phyloP scores from a whole-genome alignment of 1,284 basidiomycete species.

The Farysia itapuensis region DNA sequence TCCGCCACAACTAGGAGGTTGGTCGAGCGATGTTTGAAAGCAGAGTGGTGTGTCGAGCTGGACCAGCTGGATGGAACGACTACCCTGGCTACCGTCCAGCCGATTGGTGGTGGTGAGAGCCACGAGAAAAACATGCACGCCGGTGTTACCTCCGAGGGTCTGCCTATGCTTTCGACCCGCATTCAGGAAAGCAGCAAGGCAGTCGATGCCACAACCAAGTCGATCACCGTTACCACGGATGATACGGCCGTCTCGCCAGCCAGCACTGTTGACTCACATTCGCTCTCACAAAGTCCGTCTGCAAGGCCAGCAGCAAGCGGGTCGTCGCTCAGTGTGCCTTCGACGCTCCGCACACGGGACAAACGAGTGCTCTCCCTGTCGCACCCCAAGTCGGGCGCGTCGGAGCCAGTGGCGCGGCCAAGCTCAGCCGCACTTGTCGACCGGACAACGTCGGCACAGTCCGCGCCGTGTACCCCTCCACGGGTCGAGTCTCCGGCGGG shows the following conservation, averaged over 20 bases:
- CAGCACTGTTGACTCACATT: not conserved
- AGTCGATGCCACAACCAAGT: constrained; percentile 11
- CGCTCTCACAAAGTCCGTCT: too few relatives aligned
- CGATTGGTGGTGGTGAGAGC: constrained; percentile 33
- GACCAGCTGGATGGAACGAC: constrained; percentile 37
- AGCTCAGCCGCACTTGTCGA: constrained; percentile 10
- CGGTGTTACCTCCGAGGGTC: constrained; percentile 19
- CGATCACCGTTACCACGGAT: constrained; percentile 15
- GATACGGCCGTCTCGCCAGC: constrained; percentile 7
- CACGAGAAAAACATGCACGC: constrained; percentile 29
- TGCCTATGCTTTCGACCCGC: constrained; percentile 26
- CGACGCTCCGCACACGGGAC: constrained; percentile 14
- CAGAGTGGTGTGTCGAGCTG: constrained; percentile 74
- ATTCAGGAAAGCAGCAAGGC: constrained; percentile 12
- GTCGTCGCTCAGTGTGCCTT: constrained; percentile 11
- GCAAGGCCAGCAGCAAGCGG: not conserved
- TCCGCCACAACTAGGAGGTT: constrained; percentile 83
- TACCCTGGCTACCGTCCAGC: constrained; percentile 18
- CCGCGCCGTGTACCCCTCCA: constrained; percentile 31
- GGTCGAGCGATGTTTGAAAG: constrained; percentile 84
- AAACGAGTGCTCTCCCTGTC: constrained; percentile 36
- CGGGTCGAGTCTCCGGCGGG: constrained; percentile 18
- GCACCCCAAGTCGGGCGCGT: constrained; percentile 4
- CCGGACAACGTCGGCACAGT: constrained; percentile 21
- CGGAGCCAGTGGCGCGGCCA: constrained; percentile 2